Conservation (phyloP, 306 rosid species). For the Acacia crassicarpa region DNA sequence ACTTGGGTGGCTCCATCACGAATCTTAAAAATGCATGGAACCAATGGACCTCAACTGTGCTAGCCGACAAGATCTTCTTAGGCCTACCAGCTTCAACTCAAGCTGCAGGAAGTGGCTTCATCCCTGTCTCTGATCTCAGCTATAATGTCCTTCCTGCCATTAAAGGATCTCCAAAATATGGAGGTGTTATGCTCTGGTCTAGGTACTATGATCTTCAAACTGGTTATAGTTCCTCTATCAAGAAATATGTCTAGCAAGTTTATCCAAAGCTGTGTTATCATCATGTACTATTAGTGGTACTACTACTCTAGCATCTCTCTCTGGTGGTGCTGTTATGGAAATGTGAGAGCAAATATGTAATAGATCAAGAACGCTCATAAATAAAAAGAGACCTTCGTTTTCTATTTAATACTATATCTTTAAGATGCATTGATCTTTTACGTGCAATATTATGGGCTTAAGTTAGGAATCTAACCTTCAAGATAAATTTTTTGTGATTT, state of each 20-base stretch:
- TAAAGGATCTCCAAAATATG: conserved; percentile 38
- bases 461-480: too few species aligned
- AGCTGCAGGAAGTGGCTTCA: conserved; percentile 46
- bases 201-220: conserved; percentile 39
- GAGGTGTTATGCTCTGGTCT: conserved; percentile 47
- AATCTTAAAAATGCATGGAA: conserved; percentile 44
- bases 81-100: conserved; percentile 42
- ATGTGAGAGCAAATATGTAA: not conserved
- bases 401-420: not conserved
- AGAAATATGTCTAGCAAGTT: conserved; percentile 26
- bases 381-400: not conserved
- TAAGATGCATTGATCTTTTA: not conserved
- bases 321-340: not conserved
- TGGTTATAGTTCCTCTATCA: conserved; percentile 42
- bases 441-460: not conserved
- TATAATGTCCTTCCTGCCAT: conserved; percentile 46
- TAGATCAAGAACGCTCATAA: not conserved
- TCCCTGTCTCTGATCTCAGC: conserved; percentile 35
- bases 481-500: too few species aligned
- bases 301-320: not conserved
- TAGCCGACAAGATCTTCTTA: conserved; percentile 41
- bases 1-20: not conserved
- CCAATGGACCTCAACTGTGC: conserved; percentile 36
- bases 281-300: not conserved
- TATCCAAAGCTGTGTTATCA: not conserved